Evolutionary conservation across 208 protist genomes (phyloP), one percentile per base, ranked within the genome.

Genomic region (Crithidia sp.): DNA sequence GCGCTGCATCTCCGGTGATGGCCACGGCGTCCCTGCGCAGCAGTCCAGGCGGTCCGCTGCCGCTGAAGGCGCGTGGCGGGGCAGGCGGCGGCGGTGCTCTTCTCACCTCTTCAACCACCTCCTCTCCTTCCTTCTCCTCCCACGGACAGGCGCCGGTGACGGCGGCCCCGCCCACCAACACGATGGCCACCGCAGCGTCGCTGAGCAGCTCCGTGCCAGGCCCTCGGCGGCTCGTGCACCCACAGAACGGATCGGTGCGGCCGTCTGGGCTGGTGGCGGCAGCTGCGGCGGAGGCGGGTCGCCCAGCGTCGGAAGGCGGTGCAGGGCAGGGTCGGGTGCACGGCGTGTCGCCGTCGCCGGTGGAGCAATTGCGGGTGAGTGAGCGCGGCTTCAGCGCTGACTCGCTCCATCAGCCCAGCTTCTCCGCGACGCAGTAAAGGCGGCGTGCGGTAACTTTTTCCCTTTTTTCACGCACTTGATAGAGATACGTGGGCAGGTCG

Each of bases 321-420:
- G 36, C 41, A 39, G 7, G 37, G 28, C 41, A 19, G 49, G 16
- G 14, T 8, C 49, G 36, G 13, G 47, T 39, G 45, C 65, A 43
- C 53, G 56, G 43, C 49, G 55, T 50, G 47, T 28, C 28, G 28
- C 39, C 41, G 14, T 54, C 50, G 3, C 55, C 65, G 57, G 39
- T 60, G 49, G 74, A 69, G 60, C 74, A 73, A 37, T 53, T 65
- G 17, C 67, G 74, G 12, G 67, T 66, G 50, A 74, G 67, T 13
- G 50, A 69, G 44, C 59, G 74, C 47, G 56, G 52, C 16, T 7
- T 56, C 60, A 69, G 60, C 40, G 40, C 50, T 5, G 45, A 63
- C 67, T 17, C 56, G 2, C 13, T 5, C 52, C 45, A 16, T 40
- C 64, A 45, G 2, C 57, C 2, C 19, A 49, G 37, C 64, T 68